A percentile compares a stretch with the other conserved stretches of the same genome.
These are phyloP conservation scores for Acrocalymma vagum DNA, from an alignment of 2,329 filamentous ascomycete genomes.

Conservation along the genomic window DNA sequence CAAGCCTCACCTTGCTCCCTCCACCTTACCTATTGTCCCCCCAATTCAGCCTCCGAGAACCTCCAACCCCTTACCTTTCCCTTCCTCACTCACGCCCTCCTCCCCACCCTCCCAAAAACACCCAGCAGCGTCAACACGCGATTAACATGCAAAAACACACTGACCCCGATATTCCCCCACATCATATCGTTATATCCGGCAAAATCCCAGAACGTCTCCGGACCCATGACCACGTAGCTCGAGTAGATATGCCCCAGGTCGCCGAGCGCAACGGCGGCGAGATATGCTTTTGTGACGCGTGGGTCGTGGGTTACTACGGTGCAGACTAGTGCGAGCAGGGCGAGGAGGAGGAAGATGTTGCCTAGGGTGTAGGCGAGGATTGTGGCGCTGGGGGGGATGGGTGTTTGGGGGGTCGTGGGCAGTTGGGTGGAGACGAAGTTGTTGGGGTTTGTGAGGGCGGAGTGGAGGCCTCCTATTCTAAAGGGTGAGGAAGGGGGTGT, in stretches of 20 bases:
- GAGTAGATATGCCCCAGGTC: constrained; percentile 35
- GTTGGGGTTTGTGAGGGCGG: constrained; percentile 18
- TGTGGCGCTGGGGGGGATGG: constrained; percentile 14
- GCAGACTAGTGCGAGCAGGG: constrained; percentile 27
- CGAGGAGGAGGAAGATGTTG: constrained; percentile 34
- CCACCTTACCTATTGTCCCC: no score
- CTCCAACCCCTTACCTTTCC: no score
- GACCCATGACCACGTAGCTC: constrained; percentile 30
- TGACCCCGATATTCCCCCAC: constrained; percentile 36
- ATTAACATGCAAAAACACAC: constrained; percentile 31
- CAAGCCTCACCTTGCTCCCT: no score
- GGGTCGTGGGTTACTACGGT: constrained; percentile 33
- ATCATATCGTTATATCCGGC: constrained; percentile 30
- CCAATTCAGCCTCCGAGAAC: no score
- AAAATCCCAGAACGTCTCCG: constrained; percentile 31
- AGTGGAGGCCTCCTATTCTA: constrained; percentile 28
- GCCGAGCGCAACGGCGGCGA: constrained; percentile 24
- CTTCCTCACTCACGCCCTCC: constrained; percentile 7
- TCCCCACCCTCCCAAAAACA: constrained; percentile 28
- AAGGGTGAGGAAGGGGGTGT: constrained; percentile 13
- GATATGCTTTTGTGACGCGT: constrained; percentile 30
- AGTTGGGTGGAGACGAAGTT: constrained; percentile 26
- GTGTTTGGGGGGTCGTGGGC: constrained; percentile 6
- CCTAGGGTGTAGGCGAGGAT: constrained; percentile 30
- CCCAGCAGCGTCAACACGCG: constrained; percentile 28